phyloP scores from a whole-genome alignment of 768 basidiomycete genomes.

The Sistotremastrum suecicum region DNA sequence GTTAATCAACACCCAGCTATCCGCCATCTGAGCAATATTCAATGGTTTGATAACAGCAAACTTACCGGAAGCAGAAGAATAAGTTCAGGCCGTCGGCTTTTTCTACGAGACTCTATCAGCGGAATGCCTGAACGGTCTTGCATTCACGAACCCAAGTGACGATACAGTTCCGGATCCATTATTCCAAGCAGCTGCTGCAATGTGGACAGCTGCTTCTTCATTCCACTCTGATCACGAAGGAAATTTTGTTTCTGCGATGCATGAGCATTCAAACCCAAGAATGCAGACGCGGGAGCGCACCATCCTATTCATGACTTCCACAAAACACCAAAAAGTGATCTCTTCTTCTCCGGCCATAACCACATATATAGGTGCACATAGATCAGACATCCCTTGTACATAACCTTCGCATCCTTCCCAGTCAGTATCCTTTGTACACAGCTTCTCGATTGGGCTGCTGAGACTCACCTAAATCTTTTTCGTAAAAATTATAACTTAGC shows the following conservation, averaged over 20 bases:
- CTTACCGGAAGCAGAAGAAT: conserved; percentile 95
- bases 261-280: not conserved
- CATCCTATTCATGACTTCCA: conserved; percentile 90
- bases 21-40: conserved; percentile 4
- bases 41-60: not conserved
- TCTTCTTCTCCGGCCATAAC: conserved; percentile 83
- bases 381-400: conserved; percentile 98
- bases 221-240: conserved; percentile 89
- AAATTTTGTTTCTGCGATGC: conserved; percentile 77
- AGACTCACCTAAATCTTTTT: conserved; percentile 69
- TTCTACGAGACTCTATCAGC: conserved; percentile 33
- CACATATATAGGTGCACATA: conserved; percentile 87
- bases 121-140: not conserved
- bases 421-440: conserved; percentile 7
- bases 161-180: conserved; percentile 94
- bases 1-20: conserved; percentile 77
- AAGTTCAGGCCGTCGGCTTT: conserved; percentile 80
- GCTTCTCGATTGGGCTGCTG: not conserved
- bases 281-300: conserved; percentile 26
- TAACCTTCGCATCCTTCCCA: conserved; percentile 43
- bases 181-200: conserved; percentile 81
- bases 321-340: conserved; percentile 93
- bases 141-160: conserved; percentile 55
- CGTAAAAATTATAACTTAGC: conserved; percentile 82
- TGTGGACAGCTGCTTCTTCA: conserved; percentile 86